Evolutionary conservation across 2,329 filamentous ascomycete genomes (phyloP).

Genomic region (Aspergillus sp.): DNA sequence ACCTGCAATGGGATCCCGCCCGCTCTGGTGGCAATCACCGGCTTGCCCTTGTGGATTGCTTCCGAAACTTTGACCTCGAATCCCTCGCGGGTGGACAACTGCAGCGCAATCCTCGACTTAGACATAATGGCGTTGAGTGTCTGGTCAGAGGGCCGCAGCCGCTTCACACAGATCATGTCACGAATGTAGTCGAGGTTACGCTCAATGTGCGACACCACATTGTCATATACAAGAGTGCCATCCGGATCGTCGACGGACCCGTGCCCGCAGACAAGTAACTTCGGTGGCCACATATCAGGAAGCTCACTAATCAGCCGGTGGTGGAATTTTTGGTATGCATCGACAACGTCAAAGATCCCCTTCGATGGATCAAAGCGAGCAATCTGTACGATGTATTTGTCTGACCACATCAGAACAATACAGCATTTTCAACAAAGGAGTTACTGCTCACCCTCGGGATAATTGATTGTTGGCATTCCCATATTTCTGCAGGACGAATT

Average conservation of each 20-base stretch:
- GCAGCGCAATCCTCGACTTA: constrained; percentile 62
- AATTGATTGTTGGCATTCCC: constrained; percentile 32
- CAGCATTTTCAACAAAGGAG: constrained; percentile 25
- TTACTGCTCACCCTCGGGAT: constrained; percentile 24
- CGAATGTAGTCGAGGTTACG: constrained; percentile 52
- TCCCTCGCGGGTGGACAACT: constrained; percentile 71
- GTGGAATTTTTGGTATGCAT: constrained; percentile 64
- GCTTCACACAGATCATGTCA: constrained; percentile 62
- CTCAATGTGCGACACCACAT: constrained; percentile 60
- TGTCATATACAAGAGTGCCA: constrained; percentile 60
- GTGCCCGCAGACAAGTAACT: constrained; percentile 70
- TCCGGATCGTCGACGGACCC: constrained; percentile 76
- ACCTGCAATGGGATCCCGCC: constrained; percentile 78
- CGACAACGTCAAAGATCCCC: constrained; percentile 67
- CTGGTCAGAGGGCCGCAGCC: constrained; percentile 68
- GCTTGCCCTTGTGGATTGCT: constrained; percentile 68
- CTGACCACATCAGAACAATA: constrained; percentile 39
- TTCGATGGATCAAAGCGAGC: constrained; percentile 78
- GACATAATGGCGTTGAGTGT: constrained; percentile 67
- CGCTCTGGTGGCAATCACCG: constrained; percentile 63
- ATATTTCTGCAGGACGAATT: constrained; percentile 54
- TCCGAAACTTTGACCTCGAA: constrained; percentile 85
- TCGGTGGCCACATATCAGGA: constrained; percentile 48
- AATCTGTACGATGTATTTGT: constrained; percentile 69
- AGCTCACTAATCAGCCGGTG: constrained; percentile 45